Percentiles rank a stretch among this genome's conserved stretches.
These are phyloP conservation scores for Thielaviopsis populi DNA, from an alignment of 2,329 filamentous ascomycete species.

Conservation along the genomic window DNA sequence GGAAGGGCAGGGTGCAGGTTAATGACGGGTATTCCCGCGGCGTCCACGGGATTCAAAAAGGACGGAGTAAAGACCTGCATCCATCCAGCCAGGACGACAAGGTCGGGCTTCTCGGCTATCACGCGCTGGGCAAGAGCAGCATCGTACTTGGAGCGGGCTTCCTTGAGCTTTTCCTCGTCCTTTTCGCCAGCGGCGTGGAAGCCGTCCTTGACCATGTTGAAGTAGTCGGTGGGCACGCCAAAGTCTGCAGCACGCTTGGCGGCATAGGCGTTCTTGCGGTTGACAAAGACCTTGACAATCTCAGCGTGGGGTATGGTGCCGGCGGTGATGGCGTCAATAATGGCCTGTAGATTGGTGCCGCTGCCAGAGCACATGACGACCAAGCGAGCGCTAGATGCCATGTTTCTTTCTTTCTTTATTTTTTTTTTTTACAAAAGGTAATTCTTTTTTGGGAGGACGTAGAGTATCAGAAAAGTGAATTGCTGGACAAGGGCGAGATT, in stretches of 20 bases:
- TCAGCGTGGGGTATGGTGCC: constrained; percentile 28
- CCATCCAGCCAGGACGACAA: constrained; percentile 73
- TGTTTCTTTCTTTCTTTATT: not conserved
- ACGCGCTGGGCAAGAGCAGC: constrained; percentile 56
- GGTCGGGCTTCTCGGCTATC: constrained; percentile 47
- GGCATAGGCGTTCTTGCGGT: constrained; percentile 34
- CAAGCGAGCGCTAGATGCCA: constrained; percentile 32
- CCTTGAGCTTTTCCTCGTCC: constrained; percentile 37
- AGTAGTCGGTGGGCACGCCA: constrained; percentile 59
- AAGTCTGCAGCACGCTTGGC: constrained; percentile 31
- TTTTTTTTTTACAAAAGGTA: not conserved
- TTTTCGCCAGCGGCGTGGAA: constrained; percentile 42
- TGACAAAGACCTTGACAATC: constrained; percentile 35
- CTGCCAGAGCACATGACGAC: constrained; percentile 58
- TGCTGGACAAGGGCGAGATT: not conserved
- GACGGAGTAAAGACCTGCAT: constrained; percentile 65
- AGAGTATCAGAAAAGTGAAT: not conserved
- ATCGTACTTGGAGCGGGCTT: constrained; percentile 56
- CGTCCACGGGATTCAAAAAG: constrained; percentile 55
- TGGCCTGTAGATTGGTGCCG: constrained; percentile 65
- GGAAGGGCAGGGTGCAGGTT: constrained; percentile 54
- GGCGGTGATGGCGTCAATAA: constrained; percentile 36
- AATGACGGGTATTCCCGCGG: constrained; percentile 51
- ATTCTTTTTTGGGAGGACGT: not conserved
- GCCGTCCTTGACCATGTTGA: constrained; percentile 66